Base-by-base conservation (phyloP, 2,329 filamentous ascomycete species). In the Ceratocystis albifundus region DNA sequence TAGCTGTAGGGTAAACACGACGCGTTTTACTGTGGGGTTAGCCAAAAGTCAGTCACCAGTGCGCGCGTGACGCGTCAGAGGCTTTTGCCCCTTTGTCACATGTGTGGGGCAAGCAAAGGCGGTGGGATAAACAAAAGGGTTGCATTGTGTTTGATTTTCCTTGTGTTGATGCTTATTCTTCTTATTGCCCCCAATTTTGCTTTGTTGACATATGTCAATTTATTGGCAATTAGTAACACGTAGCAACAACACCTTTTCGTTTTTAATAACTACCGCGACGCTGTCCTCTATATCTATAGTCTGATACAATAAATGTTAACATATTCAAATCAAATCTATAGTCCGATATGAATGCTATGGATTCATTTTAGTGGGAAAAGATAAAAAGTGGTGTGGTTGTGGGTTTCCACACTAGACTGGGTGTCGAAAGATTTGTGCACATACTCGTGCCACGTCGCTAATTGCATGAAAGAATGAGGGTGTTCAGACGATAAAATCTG, bases 371-470 rank as follows among this genome's bases (percentile, higher is more conserved):
- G 15, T 20, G 25, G 15, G 5, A 30, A n/a, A n/a, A 3, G 15
- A 57, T 15, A 28, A 59, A 59, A 59, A 59, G 55, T 59, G 55
- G 55, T 59, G 55, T 59, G 55, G 55, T 36, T 59, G 55, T 59
- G 55, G 55, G n/a, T 30, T 25, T 53, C 7, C 48, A 15, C 48
- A 15, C 10, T 25, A 17, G 20, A 22, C 48, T 53, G 22, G 48
- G 15, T 25, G 55, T 59, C 55, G 55, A 2, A 59, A 59, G 55
- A 59, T 59, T 59, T 59, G 15, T 32, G 55, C 55, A 30, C 28
- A 59, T 59, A 30, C 55, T 59, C 55, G 55, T 59, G 55, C 25
- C 55, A 59, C 4, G 28, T 59, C 55, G 36, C 28, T 32, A 17
- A n/a, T 59, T 59, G 55, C 55, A 36, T 59, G 25, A n/a, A 59